phyloP scores from a whole-genome alignment of 179 eudicot genomes.

The Amaranthus tricolor region DNA sequence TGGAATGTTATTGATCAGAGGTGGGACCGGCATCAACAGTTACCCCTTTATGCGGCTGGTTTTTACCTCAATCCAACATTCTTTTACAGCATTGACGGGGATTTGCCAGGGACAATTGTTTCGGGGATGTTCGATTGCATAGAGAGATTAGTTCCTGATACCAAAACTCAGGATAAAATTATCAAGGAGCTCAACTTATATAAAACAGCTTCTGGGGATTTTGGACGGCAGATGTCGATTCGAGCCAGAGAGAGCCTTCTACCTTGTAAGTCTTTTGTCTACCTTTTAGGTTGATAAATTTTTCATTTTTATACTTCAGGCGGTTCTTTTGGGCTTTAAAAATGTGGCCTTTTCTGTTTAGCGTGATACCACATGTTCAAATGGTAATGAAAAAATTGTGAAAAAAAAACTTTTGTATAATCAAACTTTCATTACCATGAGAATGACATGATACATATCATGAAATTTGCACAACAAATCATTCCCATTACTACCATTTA shows the following conservation, averaged over 20 bases:
- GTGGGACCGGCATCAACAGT: slow-evolving; percentile 62
- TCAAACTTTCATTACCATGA: no score
- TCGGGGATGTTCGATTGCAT: slow-evolving; percentile 77
- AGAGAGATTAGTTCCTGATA: slow-evolving; percentile 78
- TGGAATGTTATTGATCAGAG: slow-evolving; percentile 85
- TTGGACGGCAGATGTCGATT: slow-evolving; percentile 84
- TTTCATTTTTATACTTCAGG: not conserved
- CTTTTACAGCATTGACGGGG: slow-evolving; percentile 72
- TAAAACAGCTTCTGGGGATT: slow-evolving; percentile 74
- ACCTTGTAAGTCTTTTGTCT: slow-evolving; percentile 53
- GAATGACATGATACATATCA: no score
- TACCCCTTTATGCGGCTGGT: slow-evolving; percentile 87
- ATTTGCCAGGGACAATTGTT: slow-evolving; percentile 51
- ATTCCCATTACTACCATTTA: no score
- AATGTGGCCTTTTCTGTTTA: not conserved
- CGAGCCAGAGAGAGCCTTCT: slow-evolving; percentile 72
- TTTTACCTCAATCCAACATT: slow-evolving; percentile 80
- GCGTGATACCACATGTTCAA: no score
- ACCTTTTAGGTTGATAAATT: not conserved
- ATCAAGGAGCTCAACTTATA: slow-evolving; percentile 74
- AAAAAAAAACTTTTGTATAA: no score
- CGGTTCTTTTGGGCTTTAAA: not conserved
- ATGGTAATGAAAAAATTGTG: no score
- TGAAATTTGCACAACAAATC: no score
- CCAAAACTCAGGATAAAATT: slow-evolving; percentile 70